Evolutionary conservation across 2,329 filamentous ascomycete species (phyloP), one percentile per base, ranked within the genome.

Genomic region (Beauveria sp.): DNA sequence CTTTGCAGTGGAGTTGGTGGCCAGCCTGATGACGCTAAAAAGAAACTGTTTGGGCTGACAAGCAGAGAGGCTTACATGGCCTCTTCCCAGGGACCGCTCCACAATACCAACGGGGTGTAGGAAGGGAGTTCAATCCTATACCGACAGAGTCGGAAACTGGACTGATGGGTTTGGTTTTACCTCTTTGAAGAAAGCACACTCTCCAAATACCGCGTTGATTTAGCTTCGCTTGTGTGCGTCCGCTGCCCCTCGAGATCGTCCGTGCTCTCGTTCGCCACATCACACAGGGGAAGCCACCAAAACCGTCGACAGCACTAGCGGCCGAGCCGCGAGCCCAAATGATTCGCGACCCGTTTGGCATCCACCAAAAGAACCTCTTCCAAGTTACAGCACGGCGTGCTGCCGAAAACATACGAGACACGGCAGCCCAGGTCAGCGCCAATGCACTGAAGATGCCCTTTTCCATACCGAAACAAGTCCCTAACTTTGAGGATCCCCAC

Each of bases 401-500:
- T 65, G 76, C 74, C 61, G 71, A 72, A 59, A 70, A 79, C 58
- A 72, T 81, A 64, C 75, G 74, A 64, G 76, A 79, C 63, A 75
- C 77, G 67, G 79, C 80, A 65, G 75, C 78, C 65, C 79, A 80
- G 72, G 79, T 75, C 64, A 75, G 78, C 67, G 71, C 76, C 58
- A 73, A 79, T 72, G 80, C 77, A 57, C 73, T 79, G 67, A 78
- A 80, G 64, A 87, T 87, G 85, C 77, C 83, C 55, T 91, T 90
- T 75, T 78, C 83, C 54, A 76, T 89, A 43, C 87, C 88, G 18
- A 84, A 83, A 71, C 86, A 89, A 75, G 80, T 87, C n/a, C 88
- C 87, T 60, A 85, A 85, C 67, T 89, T 90, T 71, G 78, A 77
- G 65, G 83, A 84, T 72, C 82, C 86, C 28, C 83, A 87, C 73